Conservation (phyloP, 176 grass and related monocot species). For the Echinochloa phyllopogon region DNA sequence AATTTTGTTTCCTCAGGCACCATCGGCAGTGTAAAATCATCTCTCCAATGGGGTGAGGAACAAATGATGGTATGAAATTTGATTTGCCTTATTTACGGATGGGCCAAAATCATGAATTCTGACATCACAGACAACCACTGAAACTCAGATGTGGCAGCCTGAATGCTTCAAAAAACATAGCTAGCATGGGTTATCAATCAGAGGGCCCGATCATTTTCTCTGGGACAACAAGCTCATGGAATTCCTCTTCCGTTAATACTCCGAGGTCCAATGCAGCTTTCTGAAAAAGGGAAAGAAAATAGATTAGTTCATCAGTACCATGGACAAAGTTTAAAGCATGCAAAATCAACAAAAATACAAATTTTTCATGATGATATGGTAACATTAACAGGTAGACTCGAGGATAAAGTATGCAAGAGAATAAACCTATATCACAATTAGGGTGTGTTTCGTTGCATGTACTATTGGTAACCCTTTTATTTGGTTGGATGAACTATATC, state of each 20-base stretch:
- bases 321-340: constrained; percentile 9
- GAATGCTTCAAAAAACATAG: constrained; percentile 31
- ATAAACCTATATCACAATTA: neutral
- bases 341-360: neutral
- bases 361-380: constrained; percentile 29
- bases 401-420: neutral
- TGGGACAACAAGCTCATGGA: constrained; percentile 79
- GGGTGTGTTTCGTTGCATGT: no score
- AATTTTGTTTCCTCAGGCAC: constrained; percentile 21
- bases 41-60: constrained; percentile 26
- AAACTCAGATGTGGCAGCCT: constrained; percentile 9
- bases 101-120: neutral
- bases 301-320: neutral
- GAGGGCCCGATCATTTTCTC: constrained; percentile 91
- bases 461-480: no score
- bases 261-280: constrained; percentile 74
- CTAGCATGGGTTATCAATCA: constrained; percentile 44
- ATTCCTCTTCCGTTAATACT: constrained; percentile 78
- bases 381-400: neutral
- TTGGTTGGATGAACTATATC: no score
- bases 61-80: constrained; percentile 12
- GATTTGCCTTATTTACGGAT: constrained; percentile 45
- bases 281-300: constrained; percentile 52
- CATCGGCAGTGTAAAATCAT: constrained; percentile 40
- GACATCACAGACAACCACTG: neutral